Evolutionary conservation across 352 stramenopile species (phyloP).

Genomic region (Phytopythium kandeliae): DNA sequence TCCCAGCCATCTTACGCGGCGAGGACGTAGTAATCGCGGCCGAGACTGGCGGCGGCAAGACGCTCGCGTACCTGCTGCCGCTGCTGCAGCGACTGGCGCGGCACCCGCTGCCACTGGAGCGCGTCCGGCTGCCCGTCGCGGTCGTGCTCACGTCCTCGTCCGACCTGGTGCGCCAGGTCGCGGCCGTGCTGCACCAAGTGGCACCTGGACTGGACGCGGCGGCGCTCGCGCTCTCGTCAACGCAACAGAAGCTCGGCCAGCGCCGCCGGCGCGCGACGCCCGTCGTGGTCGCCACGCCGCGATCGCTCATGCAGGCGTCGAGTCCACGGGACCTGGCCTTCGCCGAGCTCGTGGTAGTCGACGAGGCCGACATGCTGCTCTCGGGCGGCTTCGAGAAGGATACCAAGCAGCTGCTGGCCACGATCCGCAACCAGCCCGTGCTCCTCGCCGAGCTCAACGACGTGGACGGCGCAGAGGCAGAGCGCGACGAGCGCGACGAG

Average conservation of each 20-base stretch:
- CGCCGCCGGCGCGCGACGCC: conserved; percentile 24
- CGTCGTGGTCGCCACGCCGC: conserved; percentile 61
- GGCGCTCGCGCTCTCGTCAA: conserved; percentile 43
- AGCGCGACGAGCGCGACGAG: conserved; percentile 7
- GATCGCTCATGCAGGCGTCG: conserved; percentile 52
- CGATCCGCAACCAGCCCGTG: conserved; percentile 75
- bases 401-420: conserved; percentile 77
- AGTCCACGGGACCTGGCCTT: conserved; percentile 72
- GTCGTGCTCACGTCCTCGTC: conserved; percentile 85
- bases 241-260: conserved; percentile 35
- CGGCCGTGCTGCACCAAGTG: conserved; percentile 32
- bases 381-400: conserved; percentile 67
- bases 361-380: conserved; percentile 82
- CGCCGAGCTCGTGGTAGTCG: conserved; percentile 63
- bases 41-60: conserved; percentile 96
- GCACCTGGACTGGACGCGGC: conserved; percentile 30
- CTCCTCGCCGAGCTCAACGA: conserved; percentile 36
- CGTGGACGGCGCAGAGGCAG: conserved; percentile 6
- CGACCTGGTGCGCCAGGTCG: conserved; percentile 80
- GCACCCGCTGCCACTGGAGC: conserved; percentile 21
- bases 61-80: conserved; percentile 93
- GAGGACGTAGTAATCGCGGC: conserved; percentile 90
- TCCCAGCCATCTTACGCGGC: conserved; percentile 43
- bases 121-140: conserved; percentile 43
- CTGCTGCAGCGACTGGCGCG: conserved; percentile 65